A percentile compares a stretch with the other conserved stretches of the same genome.
phyloP scores from a whole-genome alignment of 768 basidiomycete genomes.

The Myochromella boudieri region DNA sequence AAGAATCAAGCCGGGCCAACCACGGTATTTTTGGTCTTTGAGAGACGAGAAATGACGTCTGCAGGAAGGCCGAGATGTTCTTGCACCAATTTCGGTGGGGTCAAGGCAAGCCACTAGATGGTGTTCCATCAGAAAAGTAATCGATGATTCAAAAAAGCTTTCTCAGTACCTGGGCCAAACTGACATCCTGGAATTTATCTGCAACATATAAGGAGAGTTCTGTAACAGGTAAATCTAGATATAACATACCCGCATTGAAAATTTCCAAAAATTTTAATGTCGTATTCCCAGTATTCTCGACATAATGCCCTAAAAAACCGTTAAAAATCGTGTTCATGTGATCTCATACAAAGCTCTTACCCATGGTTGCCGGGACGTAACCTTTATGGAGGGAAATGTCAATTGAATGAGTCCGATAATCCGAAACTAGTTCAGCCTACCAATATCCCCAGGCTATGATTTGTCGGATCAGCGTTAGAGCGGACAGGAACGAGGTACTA shows the following conservation, averaged over 20 bases:
- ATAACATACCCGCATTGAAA: constrained; percentile 37
- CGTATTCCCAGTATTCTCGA: constrained; percentile 53
- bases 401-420: constrained; percentile 8
- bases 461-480: neutral
- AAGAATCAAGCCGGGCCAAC: constrained; percentile 24
- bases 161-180: constrained; percentile 42
- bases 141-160: neutral
- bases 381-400: constrained; percentile 28
- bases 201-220: constrained; percentile 2
- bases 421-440: constrained; percentile 24
- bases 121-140: neutral
- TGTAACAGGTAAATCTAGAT: neutral
- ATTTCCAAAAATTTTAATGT: constrained; percentile 49
- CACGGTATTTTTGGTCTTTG: constrained; percentile 39
- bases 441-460: constrained; percentile 54
- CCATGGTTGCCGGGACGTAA: constrained; percentile 59
- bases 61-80: constrained; percentile 12
- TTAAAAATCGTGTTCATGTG: constrained; percentile 15
- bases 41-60: constrained; percentile 27
- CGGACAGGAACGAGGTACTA: no score
- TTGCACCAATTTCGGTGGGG: constrained; percentile 18
- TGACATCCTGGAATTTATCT: constrained; percentile 36
- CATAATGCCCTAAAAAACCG: constrained; percentile 41
- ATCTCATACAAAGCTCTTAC: constrained; percentile 27
- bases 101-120: constrained; percentile 24